Conservation (phyloP, 1,139 yeast species). For the Geotrichum citri-aurantii region DNA sequence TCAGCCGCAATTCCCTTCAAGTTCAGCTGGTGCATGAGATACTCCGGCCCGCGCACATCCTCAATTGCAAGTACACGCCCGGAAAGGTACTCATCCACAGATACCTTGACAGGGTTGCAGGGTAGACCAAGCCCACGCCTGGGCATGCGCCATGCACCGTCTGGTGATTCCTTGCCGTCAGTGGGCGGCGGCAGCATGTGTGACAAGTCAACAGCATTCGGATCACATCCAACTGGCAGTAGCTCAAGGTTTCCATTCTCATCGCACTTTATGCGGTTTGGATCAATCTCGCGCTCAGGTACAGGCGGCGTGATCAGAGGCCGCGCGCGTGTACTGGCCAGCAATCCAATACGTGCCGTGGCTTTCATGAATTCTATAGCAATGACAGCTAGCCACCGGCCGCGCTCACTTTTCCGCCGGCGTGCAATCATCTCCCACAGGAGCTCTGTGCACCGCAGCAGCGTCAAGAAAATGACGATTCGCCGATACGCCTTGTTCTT, state of each 20-base stretch:
- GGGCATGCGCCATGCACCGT: slow-evolving; percentile 31
- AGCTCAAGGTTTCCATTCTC: slow-evolving; percentile 10
- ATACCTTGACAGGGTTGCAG: slow-evolving; percentile 20
- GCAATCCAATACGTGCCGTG: slow-evolving; percentile 31
- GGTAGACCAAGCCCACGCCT: slow-evolving; percentile 33
- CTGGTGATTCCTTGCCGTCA: slow-evolving; percentile 1
- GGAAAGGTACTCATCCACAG: slow-evolving; percentile 27
- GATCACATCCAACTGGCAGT: slow-evolving; percentile 4
- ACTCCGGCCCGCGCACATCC: slow-evolving; percentile 33
- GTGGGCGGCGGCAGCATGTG: not conserved
- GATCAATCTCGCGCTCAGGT: slow-evolving; percentile 37
- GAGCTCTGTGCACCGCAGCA: slow-evolving; percentile 37
- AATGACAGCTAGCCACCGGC: slow-evolving; percentile 34
- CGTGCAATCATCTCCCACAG: slow-evolving; percentile 35
- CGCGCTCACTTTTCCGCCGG: slow-evolving; percentile 24
- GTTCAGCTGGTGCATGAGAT: slow-evolving; percentile 31
- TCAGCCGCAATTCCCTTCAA: slow-evolving; percentile 34
- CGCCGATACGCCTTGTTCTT: slow-evolving; percentile 28
- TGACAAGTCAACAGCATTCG: not conserved
- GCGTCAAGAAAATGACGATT: slow-evolving; percentile 33
- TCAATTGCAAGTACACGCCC: slow-evolving; percentile 34
- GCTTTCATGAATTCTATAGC: slow-evolving; percentile 35
- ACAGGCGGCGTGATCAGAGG: slow-evolving; percentile 34
- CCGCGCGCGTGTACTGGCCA: slow-evolving; percentile 29
- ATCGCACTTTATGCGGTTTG: slow-evolving; percentile 19